These are phyloP conservation scores for Amylocarpus encephaloides DNA, from an alignment of 2,329 filamentous ascomycete genomes.

Conservation along the genomic window DNA sequence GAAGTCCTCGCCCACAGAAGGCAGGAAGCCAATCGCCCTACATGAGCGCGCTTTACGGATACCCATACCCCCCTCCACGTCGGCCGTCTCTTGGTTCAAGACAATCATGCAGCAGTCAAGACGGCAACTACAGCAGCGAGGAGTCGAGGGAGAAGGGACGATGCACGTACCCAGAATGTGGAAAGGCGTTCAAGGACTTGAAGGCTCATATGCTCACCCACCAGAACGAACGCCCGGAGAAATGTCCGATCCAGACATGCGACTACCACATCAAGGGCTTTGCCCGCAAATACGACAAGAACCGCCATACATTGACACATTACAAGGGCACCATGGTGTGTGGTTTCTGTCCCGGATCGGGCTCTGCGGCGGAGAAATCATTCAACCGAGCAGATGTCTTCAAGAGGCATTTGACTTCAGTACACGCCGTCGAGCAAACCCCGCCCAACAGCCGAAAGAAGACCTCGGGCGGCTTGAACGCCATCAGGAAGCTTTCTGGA, in stretches of 20 bases:
- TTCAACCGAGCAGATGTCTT: slow-evolving; percentile 97
- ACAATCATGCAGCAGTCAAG: slow-evolving; percentile 28
- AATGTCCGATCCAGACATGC: slow-evolving; percentile 89
- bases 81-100: slow-evolving; percentile 25
- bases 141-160: slow-evolving; percentile 33
- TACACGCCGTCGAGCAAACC: slow-evolving; percentile 91
- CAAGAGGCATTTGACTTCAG: slow-evolving; percentile 87
- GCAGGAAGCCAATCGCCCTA: slow-evolving; percentile 30
- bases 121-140: slow-evolving; percentile 29
- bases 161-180: slow-evolving; percentile 53
- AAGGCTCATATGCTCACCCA: slow-evolving; percentile 95
- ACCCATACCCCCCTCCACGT: slow-evolving; percentile 27
- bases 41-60: slow-evolving; percentile 23
- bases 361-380: slow-evolving; percentile 83
- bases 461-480: slow-evolving; percentile 34
- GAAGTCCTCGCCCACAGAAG: slow-evolving; percentile 26
- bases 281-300: slow-evolving; percentile 96
- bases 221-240: slow-evolving; percentile 86
- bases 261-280: slow-evolving; percentile 94
- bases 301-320: slow-evolving; percentile 89
- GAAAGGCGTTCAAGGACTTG: slow-evolving; percentile 55
- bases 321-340: slow-evolving; percentile 99
- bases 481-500: slow-evolving; percentile 53
- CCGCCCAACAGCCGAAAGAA: slow-evolving; percentile 83
- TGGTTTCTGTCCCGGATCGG: slow-evolving; percentile 86